phyloP scores from a whole-genome alignment of 148 eudicot species.

The Spergularia marina region DNA sequence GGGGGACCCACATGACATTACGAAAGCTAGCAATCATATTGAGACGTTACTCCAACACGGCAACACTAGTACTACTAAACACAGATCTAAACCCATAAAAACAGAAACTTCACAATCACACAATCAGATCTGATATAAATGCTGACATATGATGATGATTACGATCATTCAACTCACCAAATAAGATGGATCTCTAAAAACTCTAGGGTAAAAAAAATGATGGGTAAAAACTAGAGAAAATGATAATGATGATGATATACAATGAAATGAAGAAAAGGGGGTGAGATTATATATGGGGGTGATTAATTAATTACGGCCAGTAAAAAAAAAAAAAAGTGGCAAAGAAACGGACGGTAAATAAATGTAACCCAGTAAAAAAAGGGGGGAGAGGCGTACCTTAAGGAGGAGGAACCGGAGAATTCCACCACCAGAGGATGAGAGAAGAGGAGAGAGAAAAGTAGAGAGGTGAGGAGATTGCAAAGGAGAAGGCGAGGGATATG shows the following conservation, averaged over 20 bases:
- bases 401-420: conserved; percentile 13
- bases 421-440: not conserved
- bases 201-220: not conserved
- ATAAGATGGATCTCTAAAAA: not conserved
- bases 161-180: not conserved
- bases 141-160: not conserved
- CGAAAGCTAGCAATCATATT: not conserved
- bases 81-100: conserved; percentile 6
- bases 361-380: not conserved
- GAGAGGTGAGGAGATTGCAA: conserved; percentile 4
- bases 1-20: conserved; percentile 11
- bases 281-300: not conserved
- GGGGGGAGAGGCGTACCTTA: not conserved
- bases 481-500: conserved; percentile 19
- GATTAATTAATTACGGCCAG: not conserved
- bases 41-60: not conserved
- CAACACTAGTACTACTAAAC: not conserved
- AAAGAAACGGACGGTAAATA: not conserved
- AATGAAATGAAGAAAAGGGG: not conserved
- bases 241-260: no score
- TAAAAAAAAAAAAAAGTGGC: not conserved
- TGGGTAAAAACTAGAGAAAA: not conserved
- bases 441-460: not conserved
- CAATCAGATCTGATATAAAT: not conserved
- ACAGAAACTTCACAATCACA: not conserved